These are phyloP conservation scores for Cutaneotrichosporon cavernicola DNA, from an alignment of 1,284 basidiomycete genomes.

Conservation along the genomic window DNA sequence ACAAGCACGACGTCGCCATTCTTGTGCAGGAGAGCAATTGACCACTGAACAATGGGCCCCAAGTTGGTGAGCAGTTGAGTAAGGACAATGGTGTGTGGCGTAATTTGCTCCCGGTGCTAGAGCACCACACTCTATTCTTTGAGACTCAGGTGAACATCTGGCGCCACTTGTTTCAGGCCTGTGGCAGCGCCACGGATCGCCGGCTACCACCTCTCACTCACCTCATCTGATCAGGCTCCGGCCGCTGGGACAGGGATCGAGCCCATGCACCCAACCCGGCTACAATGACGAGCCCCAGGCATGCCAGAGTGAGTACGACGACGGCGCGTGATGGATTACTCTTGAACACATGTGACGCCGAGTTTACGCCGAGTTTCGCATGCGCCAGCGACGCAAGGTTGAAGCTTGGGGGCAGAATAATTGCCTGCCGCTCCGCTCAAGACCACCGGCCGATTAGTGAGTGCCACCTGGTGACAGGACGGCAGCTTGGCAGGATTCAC, in stretches of 20 bases:
- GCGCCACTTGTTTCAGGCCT: not conserved
- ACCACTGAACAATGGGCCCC: not conserved
- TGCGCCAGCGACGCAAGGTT: not conserved
- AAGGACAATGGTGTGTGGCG: not conserved
- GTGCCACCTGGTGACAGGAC: not conserved
- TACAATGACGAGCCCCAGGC: not conserved
- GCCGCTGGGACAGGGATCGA: not conserved
- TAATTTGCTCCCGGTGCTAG: not conserved
- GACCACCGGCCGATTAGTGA: not conserved
- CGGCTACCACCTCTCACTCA: not conserved
- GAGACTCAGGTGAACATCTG: not conserved
- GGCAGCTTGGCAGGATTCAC: not conserved
- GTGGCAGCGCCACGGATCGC: not conserved
- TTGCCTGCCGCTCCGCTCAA: not conserved
- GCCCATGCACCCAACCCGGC: too few relatives aligned
- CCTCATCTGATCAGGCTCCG: not conserved
- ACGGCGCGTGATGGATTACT: not conserved
- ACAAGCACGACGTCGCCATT: too few relatives aligned
- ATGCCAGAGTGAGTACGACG: not conserved
- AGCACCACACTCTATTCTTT: not conserved
- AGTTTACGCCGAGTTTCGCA: not conserved
- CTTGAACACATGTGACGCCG: not conserved
- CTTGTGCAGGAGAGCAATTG: not conserved
- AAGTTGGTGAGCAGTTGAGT: too few relatives aligned
- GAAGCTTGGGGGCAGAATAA: not conserved